Percentiles rank a stretch among this genome's conserved stretches.
These are phyloP conservation scores for Nicotiana noctiflora DNA, from an alignment of 257 asterid genomes.

Conservation along the genomic window DNA sequence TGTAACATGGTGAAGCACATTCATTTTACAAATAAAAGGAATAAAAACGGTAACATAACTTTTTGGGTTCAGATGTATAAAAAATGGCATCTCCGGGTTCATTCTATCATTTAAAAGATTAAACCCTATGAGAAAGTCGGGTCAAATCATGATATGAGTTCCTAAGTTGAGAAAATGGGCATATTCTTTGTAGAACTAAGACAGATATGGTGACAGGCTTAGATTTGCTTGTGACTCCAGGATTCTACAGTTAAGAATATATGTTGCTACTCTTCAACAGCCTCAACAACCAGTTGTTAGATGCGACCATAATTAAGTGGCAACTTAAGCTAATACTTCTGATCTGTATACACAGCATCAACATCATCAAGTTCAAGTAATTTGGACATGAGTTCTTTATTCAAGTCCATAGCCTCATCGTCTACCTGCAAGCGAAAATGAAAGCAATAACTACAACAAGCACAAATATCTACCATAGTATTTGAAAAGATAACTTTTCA, in stretches of 20 bases:
- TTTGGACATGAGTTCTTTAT: slow-evolving; percentile 66
- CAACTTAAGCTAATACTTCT: slow-evolving; percentile 26
- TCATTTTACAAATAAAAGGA: not conserved
- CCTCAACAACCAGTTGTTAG: not conserved
- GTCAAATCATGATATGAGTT: not conserved
- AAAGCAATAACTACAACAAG: not conserved
- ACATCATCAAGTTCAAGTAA: slow-evolving; percentile 91
- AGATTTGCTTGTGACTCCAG: not conserved
- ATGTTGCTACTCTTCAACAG: not conserved
- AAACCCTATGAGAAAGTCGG: not conserved
- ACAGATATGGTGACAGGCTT: not conserved
- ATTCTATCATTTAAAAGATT: not conserved
- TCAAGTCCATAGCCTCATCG: slow-evolving; percentile 93
- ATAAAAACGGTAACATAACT: not conserved
- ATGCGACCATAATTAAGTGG: not conserved
- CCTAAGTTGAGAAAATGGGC: not conserved
- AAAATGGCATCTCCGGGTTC: not conserved
- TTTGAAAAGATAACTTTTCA: not conserved
- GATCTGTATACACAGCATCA: slow-evolving; percentile 86
- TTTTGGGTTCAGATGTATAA: not conserved
- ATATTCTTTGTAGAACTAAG: not conserved
- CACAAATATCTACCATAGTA: not conserved
- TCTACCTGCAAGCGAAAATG: slow-evolving; percentile 48
- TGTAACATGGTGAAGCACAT: not conserved
- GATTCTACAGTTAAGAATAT: no score